Evolutionary conservation across 306 rosid species (phyloP).

Genomic region (Quercus aquifolioides): DNA sequence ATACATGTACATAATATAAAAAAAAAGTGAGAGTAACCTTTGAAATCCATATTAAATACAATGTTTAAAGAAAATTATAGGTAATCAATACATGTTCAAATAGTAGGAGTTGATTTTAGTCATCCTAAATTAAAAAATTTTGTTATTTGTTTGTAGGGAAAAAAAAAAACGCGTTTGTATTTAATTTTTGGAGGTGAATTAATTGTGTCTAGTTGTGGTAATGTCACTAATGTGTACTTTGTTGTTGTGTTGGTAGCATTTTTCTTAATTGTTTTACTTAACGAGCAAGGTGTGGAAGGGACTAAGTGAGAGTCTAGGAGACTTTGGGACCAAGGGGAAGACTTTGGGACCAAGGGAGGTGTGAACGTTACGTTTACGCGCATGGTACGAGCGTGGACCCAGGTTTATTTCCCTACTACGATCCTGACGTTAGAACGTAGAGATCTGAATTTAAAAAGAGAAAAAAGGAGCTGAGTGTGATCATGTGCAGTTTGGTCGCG

Average conservation of each 20-base stretch:
- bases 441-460: neutral
- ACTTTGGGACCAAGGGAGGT: conserved; percentile 21
- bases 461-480: conserved; percentile 23
- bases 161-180: neutral
- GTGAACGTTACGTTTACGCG: conserved; percentile 64
- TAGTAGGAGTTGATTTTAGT: no score
- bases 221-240: no score
- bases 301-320: neutral
- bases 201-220: no score
- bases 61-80: no score
- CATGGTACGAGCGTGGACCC: conserved; percentile 43
- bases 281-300: neutral
- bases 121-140: neutral
- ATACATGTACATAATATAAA: no score
- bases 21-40: no score
- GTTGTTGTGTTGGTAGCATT: no score
- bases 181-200: neutral
- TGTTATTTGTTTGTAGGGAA: neutral
- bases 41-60: no score
- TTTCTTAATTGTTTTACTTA: neutral
- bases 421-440: conserved; percentile 20
- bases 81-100: no score
- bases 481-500: conserved; percentile 50
- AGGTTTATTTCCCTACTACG: conserved; percentile 13
- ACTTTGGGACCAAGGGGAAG: neutral